Evolutionary conservation across 2,329 filamentous ascomycete species (phyloP), one percentile per base, ranked within the genome.

Genomic region (Xylaria sp.): DNA sequence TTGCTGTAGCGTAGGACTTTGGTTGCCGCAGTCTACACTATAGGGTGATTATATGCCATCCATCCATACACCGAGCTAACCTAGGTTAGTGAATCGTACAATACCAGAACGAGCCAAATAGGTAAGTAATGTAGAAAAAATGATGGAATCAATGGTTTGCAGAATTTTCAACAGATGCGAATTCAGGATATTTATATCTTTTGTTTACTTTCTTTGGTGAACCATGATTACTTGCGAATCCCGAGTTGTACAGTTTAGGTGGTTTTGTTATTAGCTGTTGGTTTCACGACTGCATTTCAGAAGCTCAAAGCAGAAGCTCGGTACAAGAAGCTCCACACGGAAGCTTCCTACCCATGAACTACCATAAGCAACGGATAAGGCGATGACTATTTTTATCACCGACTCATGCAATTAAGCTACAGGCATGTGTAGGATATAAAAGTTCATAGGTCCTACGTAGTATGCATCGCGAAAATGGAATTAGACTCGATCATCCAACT

Each of bases 401-500:
- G 21, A 8, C 6, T 21, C 10, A 21, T 48, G 21, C n/a, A 21
- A 48, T 25, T 1, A 8, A 25, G 21, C 44, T 61, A 48, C 23
- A 66, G 1, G n/a, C 42, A 25, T 54, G 50, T 60, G 47, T 44
- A 44, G 40, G 18, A 44, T 44, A 18, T 44, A 63, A 27, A 10
- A 29, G 25, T 23, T 2, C 8, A 35, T 8, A 27, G 53, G 4
- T 21, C 53, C 35, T 13, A n/a, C n/a, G n/a, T n/a, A n/a, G n/a
- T n/a, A 12, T 6, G 12, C 4, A 29, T 13, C 27, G 27, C 13
- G 21, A 48, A 40, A 23, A 21, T 63, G 32, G n/a, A 29, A n/a
- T 44, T 68, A 42, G 32, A 37, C 40, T 61, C 55, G 57, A 32
- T n/a, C 25, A 60, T 60, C 60, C 48, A 63, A 55, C 58, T 63